Conservation (phyloP, 768 basidiomycete species). For the button mushroom (Agaricus bisporus) region DNA sequence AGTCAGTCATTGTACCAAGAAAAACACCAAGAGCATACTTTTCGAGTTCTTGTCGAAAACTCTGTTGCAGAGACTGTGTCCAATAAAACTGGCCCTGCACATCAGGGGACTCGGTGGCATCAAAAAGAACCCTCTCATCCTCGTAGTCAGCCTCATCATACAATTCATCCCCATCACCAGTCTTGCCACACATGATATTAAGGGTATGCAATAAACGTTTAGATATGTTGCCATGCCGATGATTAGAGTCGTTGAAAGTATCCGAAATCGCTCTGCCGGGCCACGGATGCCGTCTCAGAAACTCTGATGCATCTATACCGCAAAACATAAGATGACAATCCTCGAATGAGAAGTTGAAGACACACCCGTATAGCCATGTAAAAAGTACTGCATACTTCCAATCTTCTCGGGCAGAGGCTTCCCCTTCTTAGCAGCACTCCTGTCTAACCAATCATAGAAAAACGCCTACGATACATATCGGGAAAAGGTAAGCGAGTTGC, state of each 20-base stretch:
- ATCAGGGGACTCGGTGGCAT: slow-evolving; percentile 53
- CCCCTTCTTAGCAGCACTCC: slow-evolving; percentile 76
- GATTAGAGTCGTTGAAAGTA: slow-evolving; percentile 80
- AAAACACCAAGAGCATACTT: slow-evolving; percentile 45
- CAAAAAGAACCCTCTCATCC: slow-evolving; percentile 64
- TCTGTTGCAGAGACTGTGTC: slow-evolving; percentile 71
- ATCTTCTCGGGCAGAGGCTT: slow-evolving; percentile 83
- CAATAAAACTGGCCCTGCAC: slow-evolving; percentile 70
- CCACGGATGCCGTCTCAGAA: slow-evolving; percentile 81
- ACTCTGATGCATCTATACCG: slow-evolving; percentile 78
- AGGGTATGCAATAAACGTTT: slow-evolving; percentile 65
- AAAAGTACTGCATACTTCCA: slow-evolving; percentile 85
- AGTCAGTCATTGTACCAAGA: neutral
- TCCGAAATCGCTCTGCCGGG: slow-evolving; percentile 80
- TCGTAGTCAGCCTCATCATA: slow-evolving; percentile 73
- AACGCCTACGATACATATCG: slow-evolving; percentile 50
- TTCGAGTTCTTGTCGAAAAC: slow-evolving; percentile 84
- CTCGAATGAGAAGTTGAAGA: neutral
- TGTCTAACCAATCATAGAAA: slow-evolving; percentile 90
- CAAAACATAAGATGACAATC: neutral
- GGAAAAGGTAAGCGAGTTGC: slow-evolving; percentile 1
- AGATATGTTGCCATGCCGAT: slow-evolving; percentile 61
- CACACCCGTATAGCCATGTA: slow-evolving; percentile 74
- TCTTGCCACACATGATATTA: slow-evolving; percentile 80
- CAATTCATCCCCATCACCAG: slow-evolving; percentile 64